Evolutionary conservation across 2,329 filamentous ascomycete genomes (phyloP), one percentile per base, ranked within the genome.

Genomic region (Cordyceps pruinosa): DNA sequence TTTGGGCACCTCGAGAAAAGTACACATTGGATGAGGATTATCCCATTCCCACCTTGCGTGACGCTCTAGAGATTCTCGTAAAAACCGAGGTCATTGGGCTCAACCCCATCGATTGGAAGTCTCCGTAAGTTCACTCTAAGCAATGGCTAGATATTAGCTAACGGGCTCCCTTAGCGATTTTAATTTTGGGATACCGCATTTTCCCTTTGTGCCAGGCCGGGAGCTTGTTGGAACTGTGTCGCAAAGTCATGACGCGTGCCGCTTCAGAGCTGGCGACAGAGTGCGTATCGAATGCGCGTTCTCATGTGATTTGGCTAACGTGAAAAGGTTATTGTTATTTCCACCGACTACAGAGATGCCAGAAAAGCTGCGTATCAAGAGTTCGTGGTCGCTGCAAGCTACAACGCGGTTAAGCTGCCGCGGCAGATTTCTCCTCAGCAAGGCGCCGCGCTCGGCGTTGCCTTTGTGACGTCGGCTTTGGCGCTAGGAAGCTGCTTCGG

Each of bases 81-180:
- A 80, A 80, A 65, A 79, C 84, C 1, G 73, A 79, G 37, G 81
- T 81, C 13, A 85, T 89, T 63, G 87, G 88, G 0, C 71, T 91
- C 37, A 91, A 91, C 64, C 88, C 88, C 0, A 87, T 91, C 56
- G 88, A 89, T 67, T 89, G 84, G 84, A 88, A 88, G 73, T 80
- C 83, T 59, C 84, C 86, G 85, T 88, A 73, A 63, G 82, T 75
- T 12, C 13, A 5, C 21, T 12, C 12, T 10, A 9, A 4, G 9
- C 25, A 9, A 32, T 26, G 5, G 2, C 7, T 21, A 2, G 1
- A 0, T 10, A 47, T 13, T 51, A 28, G 35, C 28, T 34, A 32
- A 55, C 54, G 9, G 1, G 47, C 15, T 21, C 17, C 12, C 25
- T n/a, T 52, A 32, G 26, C 23, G 87, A 87, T 64, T 90, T 81